Conservation (phyloP, 1,284 basidiomycete species). For the Volvariella surrecta region DNA sequence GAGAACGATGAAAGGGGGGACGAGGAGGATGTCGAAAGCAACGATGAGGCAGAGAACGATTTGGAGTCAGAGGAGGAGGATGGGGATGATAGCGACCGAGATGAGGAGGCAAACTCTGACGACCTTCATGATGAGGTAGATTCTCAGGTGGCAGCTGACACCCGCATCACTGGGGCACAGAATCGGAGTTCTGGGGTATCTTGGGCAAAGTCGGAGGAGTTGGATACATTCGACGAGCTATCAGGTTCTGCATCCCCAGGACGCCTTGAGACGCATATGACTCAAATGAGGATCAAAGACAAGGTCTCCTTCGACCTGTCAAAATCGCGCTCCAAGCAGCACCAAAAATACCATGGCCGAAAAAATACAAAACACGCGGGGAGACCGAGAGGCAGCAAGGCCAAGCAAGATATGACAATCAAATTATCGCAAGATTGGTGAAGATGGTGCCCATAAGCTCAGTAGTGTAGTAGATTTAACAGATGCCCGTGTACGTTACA, state of each 20-base stretch:
- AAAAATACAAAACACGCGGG: constrained; percentile 58
- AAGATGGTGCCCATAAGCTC: neutral
- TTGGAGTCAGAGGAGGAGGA: constrained; percentile 16
- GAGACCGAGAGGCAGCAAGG: constrained; percentile 75
- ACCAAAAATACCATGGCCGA: constrained; percentile 69
- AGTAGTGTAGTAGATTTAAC: constrained; percentile 10
- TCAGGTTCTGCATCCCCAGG: constrained; percentile 14
- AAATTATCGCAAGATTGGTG: constrained; percentile 38
- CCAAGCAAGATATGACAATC: constrained; percentile 67
- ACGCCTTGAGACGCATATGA: constrained; percentile 6
- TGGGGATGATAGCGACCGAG: constrained; percentile 24
- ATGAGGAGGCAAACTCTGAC: constrained; percentile 21
- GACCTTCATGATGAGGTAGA: constrained; percentile 22
- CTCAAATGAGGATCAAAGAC: constrained; percentile 30
- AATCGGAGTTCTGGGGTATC: too few relatives aligned
- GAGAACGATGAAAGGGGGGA: constrained; percentile 21
- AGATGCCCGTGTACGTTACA: constrained; percentile 6
- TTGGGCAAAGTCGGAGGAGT: too few relatives aligned
- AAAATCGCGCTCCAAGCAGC: constrained; percentile 53
- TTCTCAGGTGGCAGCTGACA: constrained; percentile 16
- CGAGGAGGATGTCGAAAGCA: constrained; percentile 19
- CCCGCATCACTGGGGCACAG: too few relatives aligned
- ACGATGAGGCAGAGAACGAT: constrained; percentile 16
- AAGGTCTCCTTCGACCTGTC: constrained; percentile 59
- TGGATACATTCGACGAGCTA: too few relatives aligned